These are phyloP conservation scores for Volvox carteri DNA, from an alignment of 163 green algal genomes.

Conservation along the genomic window DNA sequence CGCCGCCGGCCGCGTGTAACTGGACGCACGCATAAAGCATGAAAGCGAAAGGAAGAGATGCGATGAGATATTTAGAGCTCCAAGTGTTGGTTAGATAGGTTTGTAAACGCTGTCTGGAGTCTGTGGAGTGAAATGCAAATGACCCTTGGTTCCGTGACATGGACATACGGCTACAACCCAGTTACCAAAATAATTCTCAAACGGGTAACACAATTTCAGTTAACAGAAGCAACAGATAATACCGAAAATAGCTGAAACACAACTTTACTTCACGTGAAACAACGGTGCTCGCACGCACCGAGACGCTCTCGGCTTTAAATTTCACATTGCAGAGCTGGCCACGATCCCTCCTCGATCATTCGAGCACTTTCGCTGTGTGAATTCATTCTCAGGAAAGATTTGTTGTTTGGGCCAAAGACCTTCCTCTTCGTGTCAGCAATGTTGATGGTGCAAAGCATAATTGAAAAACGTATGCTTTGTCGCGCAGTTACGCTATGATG, in stretches of 20 bases:
- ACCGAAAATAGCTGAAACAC: not conserved
- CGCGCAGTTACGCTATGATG: too few species aligned
- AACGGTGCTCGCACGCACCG: not conserved
- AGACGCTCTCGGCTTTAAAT: not conserved
- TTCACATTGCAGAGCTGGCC: not conserved
- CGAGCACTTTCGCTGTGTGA: too few species aligned
- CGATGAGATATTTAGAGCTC: not conserved
- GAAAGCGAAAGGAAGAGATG: not conserved
- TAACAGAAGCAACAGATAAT: not conserved
- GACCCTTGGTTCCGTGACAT: constrained; percentile 15
- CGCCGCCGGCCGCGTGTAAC: not conserved
- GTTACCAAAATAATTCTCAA: too few species aligned
- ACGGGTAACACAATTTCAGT: too few species aligned
- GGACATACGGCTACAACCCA: not conserved
- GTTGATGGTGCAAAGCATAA: too few species aligned
- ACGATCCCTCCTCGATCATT: too few species aligned
- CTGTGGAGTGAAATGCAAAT: not conserved
- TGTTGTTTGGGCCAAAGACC: too few species aligned
- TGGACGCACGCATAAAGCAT: not conserved
- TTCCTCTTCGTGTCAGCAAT: too few species aligned
- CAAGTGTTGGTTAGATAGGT: not conserved
- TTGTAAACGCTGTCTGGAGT: not conserved
- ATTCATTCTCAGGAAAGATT: too few species aligned
- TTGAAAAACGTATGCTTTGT: too few species aligned
- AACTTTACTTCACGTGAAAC: not conserved